These are phyloP conservation scores for Medicago ruthenica DNA, from an alignment of 306 rosid genomes.

Conservation along the genomic window DNA sequence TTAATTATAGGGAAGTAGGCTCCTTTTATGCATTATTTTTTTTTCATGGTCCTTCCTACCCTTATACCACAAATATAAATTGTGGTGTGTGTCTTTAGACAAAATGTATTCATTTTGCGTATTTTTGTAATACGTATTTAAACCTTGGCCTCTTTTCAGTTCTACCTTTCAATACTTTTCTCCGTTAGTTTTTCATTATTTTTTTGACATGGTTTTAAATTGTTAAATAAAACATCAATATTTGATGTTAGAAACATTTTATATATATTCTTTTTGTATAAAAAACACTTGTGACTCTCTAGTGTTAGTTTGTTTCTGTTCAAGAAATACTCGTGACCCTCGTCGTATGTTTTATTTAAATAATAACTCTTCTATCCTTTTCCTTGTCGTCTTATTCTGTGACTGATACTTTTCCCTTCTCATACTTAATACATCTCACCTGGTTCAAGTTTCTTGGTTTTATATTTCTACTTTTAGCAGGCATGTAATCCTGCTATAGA, in stretches of 20 bases:
- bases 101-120: background rate
- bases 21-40: background rate
- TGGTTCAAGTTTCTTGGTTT: too few relatives aligned
- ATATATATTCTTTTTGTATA: background rate
- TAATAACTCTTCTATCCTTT: too few relatives aligned
- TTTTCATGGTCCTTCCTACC: background rate
- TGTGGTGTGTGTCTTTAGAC: background rate
- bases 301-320: too few relatives aligned
- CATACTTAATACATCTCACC: too few relatives aligned
- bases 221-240: background rate
- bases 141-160: background rate
- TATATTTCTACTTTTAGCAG: too few relatives aligned
- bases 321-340: too few relatives aligned
- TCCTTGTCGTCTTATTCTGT: too few relatives aligned
- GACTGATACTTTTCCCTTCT: too few relatives aligned
- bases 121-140: background rate
- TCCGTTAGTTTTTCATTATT: background rate
- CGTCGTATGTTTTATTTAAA: too few relatives aligned
- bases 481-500: too few relatives aligned
- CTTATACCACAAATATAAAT: background rate
- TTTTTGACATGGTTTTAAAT: background rate
- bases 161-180: background rate
- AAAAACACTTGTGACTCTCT: background rate
- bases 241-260: background rate
- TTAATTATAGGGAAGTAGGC: background rate